Conservation (phyloP, 805 yeast species). For the Barnettozyma botsteinii region DNA sequence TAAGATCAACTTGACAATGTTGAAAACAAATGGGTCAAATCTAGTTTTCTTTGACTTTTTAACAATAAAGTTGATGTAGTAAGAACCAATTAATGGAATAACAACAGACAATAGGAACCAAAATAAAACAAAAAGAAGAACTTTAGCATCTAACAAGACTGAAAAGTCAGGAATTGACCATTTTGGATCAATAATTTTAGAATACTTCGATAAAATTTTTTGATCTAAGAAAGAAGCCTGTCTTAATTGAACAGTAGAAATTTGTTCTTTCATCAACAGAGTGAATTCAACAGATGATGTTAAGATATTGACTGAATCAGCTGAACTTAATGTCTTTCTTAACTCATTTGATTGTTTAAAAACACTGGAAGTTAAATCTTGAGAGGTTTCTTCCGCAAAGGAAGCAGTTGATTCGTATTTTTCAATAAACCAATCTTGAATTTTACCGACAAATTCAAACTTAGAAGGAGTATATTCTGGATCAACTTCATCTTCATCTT, state of each 20-base stretch:
- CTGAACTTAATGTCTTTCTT: conserved; percentile 23
- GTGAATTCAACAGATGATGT: conserved; percentile 17
- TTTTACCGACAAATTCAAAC: conserved; percentile 9
- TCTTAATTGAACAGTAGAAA: conserved; percentile 17
- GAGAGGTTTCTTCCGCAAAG: conserved; percentile 15
- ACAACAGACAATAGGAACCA: conserved; percentile 22
- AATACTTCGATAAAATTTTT: conserved; percentile 17
- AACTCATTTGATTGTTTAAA: conserved; percentile 12
- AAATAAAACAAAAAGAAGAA: conserved; percentile 15
- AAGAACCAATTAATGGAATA: conserved; percentile 24
- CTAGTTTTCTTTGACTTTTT: conserved; percentile 30
- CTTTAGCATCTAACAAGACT: conserved; percentile 17
- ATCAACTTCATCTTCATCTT: conserved; percentile 12
- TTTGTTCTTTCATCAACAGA: conserved; percentile 13
- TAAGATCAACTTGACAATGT: conserved; percentile 40
- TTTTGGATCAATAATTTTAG: conserved; percentile 9
- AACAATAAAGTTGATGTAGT: conserved; percentile 27
- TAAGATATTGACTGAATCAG: conserved; percentile 23
- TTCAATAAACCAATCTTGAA: conserved; percentile 20
- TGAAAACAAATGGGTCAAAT: conserved; percentile 51
- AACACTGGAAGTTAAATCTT: conserved; percentile 7
- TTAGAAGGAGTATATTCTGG: conserved; percentile 12
- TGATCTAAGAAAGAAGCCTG: conserved; percentile 20
- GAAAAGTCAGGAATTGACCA: conserved; percentile 18
- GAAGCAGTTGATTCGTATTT: conserved; percentile 21